phyloP scores from a whole-genome alignment of 192 early-diverging fungal genomes.

The Allomyces javanicus region DNA sequence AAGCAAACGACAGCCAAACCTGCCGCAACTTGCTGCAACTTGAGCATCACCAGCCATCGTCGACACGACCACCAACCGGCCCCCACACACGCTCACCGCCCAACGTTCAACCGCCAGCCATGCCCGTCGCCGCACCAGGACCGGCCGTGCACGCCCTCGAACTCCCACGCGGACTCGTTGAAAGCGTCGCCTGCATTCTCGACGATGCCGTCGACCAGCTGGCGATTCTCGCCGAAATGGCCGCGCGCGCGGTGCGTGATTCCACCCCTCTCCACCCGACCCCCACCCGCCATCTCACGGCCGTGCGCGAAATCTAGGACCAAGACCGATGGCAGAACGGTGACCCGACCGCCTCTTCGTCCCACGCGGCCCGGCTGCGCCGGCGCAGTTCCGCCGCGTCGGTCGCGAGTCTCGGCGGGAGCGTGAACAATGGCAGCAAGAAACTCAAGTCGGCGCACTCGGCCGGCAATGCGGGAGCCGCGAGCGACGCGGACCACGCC shows the following conservation, averaged over 20 bases:
- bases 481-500: slow-evolving; percentile 4
- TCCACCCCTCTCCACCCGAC: neutral
- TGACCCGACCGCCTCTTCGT: slow-evolving; percentile 13
- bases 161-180: neutral
- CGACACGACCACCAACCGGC: no score
- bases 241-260: neutral
- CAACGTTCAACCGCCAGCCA: no score
- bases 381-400: slow-evolving; percentile 7
- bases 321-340: slow-evolving; percentile 9
- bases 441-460: slow-evolving; percentile 22
- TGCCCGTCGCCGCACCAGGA: no score
- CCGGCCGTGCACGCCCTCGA: neutral
- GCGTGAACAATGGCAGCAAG: slow-evolving; percentile 1
- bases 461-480: slow-evolving; percentile 4
- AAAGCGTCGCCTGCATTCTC: slow-evolving; percentile 20
- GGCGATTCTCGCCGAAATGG: slow-evolving; percentile 25
- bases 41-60: no score
- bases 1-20: no score
- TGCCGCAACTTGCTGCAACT: no score
- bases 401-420: neutral
- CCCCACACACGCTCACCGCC: no score
- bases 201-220: slow-evolving; percentile 38
- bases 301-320: neutral
- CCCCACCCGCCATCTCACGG: neutral
- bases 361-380: slow-evolving; percentile 3